Evolutionary conservation across 495 filamentous ascomycete genomes (phyloP).

Genomic region (Parathielavia hyrcaniae): DNA sequence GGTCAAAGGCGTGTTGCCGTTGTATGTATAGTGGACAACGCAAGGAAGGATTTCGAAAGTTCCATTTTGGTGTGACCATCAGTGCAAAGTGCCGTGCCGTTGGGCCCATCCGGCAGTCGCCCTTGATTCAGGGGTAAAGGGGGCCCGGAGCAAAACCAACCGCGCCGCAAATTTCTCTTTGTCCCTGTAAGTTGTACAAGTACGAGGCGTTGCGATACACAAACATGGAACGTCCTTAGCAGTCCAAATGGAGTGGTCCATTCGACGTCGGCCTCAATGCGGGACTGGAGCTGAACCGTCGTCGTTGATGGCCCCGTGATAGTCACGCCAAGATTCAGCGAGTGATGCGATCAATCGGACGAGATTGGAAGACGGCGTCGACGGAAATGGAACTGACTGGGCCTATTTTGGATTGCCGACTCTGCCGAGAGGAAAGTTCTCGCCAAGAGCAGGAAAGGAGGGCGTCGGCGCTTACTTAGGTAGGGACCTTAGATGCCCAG

Average conservation of each 20-base stretch:
- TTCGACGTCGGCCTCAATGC: neutral
- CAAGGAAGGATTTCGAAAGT: neutral
- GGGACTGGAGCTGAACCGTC: no score
- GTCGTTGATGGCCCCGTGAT: neutral
- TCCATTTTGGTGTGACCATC: no score
- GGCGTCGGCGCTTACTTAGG: slow-evolving; percentile 14
- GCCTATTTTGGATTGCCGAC: slow-evolving; percentile 10
- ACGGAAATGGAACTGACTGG: neutral
- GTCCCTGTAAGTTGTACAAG: no score
- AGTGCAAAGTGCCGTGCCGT: no score
- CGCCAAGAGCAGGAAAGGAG: slow-evolving; percentile 4
- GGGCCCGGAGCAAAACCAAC: neutral
- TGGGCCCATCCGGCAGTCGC: neutral
- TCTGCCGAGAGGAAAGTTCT: no score
- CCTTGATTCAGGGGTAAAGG: neutral
- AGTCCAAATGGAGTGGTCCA: neutral
- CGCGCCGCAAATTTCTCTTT: neutral
- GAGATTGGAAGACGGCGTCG: neutral
- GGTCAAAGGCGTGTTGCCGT: neutral
- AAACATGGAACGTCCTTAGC: neutral
- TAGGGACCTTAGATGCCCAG: no score
- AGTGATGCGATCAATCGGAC: neutral
- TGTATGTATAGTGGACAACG: neutral
- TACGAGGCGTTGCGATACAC: neutral
- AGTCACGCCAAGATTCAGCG: no score